Percentiles rank a stretch among this genome's conserved stretches.
Evolutionary conservation across 2,329 filamentous ascomycete species (phyloP).

Genomic region (Fusarium pseudograminearum): DNA sequence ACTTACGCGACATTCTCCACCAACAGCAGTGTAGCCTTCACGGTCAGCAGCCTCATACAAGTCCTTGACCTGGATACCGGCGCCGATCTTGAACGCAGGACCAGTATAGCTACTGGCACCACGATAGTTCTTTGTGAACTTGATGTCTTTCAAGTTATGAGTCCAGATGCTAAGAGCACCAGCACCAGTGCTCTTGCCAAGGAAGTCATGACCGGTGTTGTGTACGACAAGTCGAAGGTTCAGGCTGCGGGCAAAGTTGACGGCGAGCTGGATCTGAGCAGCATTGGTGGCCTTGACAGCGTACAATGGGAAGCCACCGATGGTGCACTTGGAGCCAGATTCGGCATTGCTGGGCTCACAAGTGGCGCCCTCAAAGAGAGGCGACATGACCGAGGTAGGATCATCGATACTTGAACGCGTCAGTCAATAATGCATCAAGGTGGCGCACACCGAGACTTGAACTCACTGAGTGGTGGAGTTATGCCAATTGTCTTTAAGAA

Average conservation of each 20-base stretch:
- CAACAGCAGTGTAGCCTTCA: slow-evolving; percentile 62
- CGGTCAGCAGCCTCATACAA: slow-evolving; percentile 59
- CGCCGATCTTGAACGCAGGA: slow-evolving; percentile 63
- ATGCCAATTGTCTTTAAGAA: slow-evolving; percentile 3
- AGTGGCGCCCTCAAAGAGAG: slow-evolving; percentile 55
- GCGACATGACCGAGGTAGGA: slow-evolving; percentile 57
- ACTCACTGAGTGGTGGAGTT: slow-evolving; percentile 35
- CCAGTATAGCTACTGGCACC: slow-evolving; percentile 59
- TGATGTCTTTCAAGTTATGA: slow-evolving; percentile 56
- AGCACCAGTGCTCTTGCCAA: slow-evolving; percentile 69
- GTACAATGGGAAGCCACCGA: slow-evolving; percentile 59
- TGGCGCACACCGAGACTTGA: fast-evolving
- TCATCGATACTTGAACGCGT: slow-evolving; percentile 44
- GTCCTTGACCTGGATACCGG: slow-evolving; percentile 65
- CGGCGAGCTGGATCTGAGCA: slow-evolving; percentile 59
- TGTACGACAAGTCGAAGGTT: slow-evolving; percentile 63
- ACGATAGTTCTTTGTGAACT: slow-evolving; percentile 57
- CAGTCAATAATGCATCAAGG: neutral
- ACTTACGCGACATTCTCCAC: slow-evolving; percentile 61
- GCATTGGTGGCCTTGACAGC: slow-evolving; percentile 58
- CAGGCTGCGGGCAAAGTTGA: slow-evolving; percentile 61
- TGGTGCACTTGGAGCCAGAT: slow-evolving; percentile 49
- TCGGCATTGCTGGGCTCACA: slow-evolving; percentile 51
- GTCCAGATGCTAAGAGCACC: slow-evolving; percentile 57
- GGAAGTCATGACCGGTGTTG: slow-evolving; percentile 65